These are phyloP conservation scores for Penicillium bovifimosum DNA, from an alignment of 495 filamentous ascomycete species.

Conservation along the genomic window DNA sequence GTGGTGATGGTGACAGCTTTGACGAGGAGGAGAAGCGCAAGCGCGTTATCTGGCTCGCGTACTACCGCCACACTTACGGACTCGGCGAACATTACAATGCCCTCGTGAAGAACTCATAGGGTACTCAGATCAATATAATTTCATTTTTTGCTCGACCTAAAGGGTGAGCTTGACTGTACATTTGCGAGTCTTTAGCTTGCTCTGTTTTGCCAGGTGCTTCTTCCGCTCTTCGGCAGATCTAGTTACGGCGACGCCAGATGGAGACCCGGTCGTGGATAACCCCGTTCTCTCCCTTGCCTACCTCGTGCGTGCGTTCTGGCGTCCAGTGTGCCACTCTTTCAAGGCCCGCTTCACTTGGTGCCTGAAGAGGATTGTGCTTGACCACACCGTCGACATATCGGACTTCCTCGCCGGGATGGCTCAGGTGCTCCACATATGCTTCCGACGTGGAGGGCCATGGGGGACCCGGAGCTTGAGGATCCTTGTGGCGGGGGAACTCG, in stretches of 20 bases:
- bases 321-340: constrained; percentile 58
- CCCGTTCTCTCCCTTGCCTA: constrained; percentile 30
- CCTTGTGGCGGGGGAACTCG: constrained; percentile 74
- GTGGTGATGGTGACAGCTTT: constrained; percentile 37
- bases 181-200: constrained; percentile 3
- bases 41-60: constrained; percentile 76
- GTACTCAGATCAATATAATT: neutral
- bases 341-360: constrained; percentile 42
- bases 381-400: constrained; percentile 53
- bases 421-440: constrained; percentile 63
- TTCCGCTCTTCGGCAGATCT: constrained; percentile 4
- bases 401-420: constrained; percentile 59
- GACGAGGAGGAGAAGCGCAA: constrained; percentile 41
- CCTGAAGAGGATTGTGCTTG: constrained; percentile 36
- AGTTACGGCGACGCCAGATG: constrained; percentile 33
- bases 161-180: neutral
- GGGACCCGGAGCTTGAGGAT: constrained; percentile 56
- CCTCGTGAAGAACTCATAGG: constrained; percentile 37
- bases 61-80: constrained; percentile 88
- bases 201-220: neutral
- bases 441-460: constrained; percentile 59
- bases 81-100: constrained; percentile 98
- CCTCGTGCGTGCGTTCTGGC: constrained; percentile 63
- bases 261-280: constrained; percentile 34
- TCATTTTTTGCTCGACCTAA: constrained; percentile 1